These are phyloP conservation scores for Eutrema japonicum DNA, from an alignment of 345 rosid genomes.

Conservation along the genomic window DNA sequence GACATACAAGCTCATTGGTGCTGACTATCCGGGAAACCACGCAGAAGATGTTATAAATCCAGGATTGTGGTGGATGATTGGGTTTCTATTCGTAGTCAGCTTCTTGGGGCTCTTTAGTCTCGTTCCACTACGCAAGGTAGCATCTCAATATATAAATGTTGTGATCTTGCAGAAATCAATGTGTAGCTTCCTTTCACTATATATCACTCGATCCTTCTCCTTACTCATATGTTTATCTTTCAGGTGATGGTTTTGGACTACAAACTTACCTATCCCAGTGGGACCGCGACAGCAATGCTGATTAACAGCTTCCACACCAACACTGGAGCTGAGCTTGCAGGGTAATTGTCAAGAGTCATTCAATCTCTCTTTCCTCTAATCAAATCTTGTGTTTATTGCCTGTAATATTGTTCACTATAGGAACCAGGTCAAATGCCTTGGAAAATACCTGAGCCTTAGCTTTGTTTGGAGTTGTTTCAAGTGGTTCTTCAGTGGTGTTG, in stretches of 20 bases:
- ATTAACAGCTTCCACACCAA: slow-evolving; percentile 92
- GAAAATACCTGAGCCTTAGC: slow-evolving; percentile 88
- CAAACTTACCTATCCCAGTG: slow-evolving; percentile 95
- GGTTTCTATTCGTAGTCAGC: slow-evolving; percentile 83
- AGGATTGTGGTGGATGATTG: slow-evolving; percentile 90
- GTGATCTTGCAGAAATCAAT: neutral
- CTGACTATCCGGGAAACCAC: slow-evolving; percentile 83
- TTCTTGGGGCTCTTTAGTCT: slow-evolving; percentile 91
- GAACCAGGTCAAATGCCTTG: slow-evolving; percentile 85
- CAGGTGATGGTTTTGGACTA: slow-evolving; percentile 93
- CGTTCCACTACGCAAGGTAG: slow-evolving; percentile 88
- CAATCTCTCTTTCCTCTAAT: neutral
- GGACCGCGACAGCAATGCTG: slow-evolving; percentile 93
- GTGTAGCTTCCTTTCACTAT: neutral
- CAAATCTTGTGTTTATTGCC: neutral
- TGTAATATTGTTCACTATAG: slow-evolving; percentile 49
- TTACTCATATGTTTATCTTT: slow-evolving; percentile 14
- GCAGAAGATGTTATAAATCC: slow-evolving; percentile 74
- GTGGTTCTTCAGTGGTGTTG: slow-evolving; percentile 97
- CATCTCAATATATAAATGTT: neutral
- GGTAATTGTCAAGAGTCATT: slow-evolving; percentile 48
- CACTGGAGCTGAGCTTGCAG: slow-evolving; percentile 91
- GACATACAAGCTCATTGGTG: slow-evolving; percentile 82
- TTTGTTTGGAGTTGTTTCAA: slow-evolving; percentile 95
- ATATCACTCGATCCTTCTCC: neutral